Base-by-base conservation (phyloP, 495 filamentous ascomycete genomes). In the Xylaria bambusicola region DNA sequence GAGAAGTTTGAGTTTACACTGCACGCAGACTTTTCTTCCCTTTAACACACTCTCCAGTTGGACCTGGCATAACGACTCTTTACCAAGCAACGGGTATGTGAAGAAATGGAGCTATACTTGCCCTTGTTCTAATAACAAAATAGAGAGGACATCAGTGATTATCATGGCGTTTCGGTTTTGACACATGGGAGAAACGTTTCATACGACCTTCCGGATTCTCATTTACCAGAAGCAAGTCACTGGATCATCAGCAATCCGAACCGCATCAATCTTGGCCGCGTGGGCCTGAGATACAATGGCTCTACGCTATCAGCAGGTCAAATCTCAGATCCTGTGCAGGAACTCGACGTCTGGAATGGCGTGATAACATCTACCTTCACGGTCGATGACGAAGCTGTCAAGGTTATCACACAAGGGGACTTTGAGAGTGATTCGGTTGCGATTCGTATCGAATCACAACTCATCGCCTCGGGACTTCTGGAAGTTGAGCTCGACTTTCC, bases 1-100 rank as follows among this genome's bases (percentile, higher is more conserved):
- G 21, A 44, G 13, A 40, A 9, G 15, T n/a, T 8, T 6, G 4
- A 46, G 3, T 56, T 66, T 18, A 53, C 21, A 38, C 17, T n/a
- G 4, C 13, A 0, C 4, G 49, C n/a, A 81, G 72, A 81, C 78
- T n/a, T 81, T 82, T 67, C 68, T 80, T 49, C 76, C 80, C 15
- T 79, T 81, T 56, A 76, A 74, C 36, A 82, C 75, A 4, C 68
- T 82, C 2, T 78, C 75, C 8, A 72, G 69, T 15, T 79, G 75
- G 74, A 72, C 75, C 13, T 79, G 76, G 76, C 75, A 79, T 49
- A 77, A 79, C 46, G 72, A 72, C 38, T 72, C 67, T 3, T 51
- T 75, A 9, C 76, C 76, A 7, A 65, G 61, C 9, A 61, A 61
- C 29, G 52, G 56, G 63, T 66, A 60, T 23, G 52, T 45, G 2